phyloP scores from a whole-genome alignment of 176 grass and related monocot species.

The Olyra latifolia region DNA sequence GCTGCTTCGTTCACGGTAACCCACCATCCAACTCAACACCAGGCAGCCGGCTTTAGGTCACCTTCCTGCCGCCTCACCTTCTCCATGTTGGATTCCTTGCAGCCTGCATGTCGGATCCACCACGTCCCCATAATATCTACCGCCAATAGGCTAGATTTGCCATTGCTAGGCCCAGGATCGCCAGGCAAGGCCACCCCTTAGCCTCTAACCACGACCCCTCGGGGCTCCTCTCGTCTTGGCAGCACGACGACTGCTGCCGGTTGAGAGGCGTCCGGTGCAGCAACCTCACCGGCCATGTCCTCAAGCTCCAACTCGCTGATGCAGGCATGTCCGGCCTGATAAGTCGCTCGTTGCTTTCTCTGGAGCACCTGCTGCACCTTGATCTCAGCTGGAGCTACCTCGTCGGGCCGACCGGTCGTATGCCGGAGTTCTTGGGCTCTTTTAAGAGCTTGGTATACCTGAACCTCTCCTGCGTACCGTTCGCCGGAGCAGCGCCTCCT shows the following conservation, averaged over 20 bases:
- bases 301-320: constrained; percentile 1
- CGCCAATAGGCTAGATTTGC: too few species aligned
- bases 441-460: constrained; percentile 30
- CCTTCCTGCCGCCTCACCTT: too few species aligned
- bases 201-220: background rate
- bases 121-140: too few species aligned
- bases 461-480: background rate
- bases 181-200: too few species aligned
- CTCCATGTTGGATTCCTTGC: too few species aligned
- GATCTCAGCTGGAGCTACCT: background rate
- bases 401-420: background rate
- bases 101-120: too few species aligned
- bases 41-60: too few species aligned
- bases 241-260: constrained; percentile 25
- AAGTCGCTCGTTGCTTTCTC: background rate
- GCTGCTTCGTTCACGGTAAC: too few species aligned
- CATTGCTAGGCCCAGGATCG: too few species aligned
- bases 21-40: too few species aligned
- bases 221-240: background rate
- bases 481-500: background rate
- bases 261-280: constrained; percentile 40
- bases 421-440: constrained; percentile 18
- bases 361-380: constrained; percentile 18
- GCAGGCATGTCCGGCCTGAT: constrained; percentile 22
- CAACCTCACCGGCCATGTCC: constrained; percentile 17